Percentiles rank a stretch among this genome's conserved stretches.
Conservation (phyloP, 192 early-diverging fungal genomes). For the Coemansia sp. region DNA sequence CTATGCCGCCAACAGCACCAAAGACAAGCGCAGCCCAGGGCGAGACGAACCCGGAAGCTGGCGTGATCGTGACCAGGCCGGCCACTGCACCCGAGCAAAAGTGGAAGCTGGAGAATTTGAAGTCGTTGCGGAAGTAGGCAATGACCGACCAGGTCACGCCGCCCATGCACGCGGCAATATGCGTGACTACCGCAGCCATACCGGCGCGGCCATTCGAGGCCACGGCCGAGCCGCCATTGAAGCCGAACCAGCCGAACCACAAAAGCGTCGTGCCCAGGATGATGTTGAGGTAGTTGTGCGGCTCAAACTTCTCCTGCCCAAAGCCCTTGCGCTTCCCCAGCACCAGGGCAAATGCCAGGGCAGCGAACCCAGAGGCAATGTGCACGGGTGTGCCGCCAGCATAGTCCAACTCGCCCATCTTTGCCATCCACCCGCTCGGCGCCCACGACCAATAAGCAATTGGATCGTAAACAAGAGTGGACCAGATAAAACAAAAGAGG, state of each 20-base stretch:
- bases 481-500: conserved; percentile 90
- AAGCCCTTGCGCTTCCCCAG: conserved; percentile 76
- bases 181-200: conserved; percentile 80
- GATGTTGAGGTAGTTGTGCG: conserved; percentile 89
- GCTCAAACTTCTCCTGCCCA: conserved; percentile 65
- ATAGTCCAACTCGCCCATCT: conserved; percentile 83
- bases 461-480: conserved; percentile 89
- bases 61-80: conserved; percentile 90
- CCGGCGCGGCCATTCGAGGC: conserved; percentile 77
- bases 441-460: conserved; percentile 95
- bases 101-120: conserved; percentile 81
- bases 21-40: conserved; percentile 77
- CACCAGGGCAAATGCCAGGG: conserved; percentile 81
- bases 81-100: conserved; percentile 94
- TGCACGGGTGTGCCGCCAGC: conserved; percentile 97
- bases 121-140: conserved; percentile 69
- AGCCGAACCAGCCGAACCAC: conserved; percentile 97
- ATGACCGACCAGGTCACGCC: conserved; percentile 78
- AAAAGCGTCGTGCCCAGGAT: conserved; percentile 83
- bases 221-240: conserved; percentile 86
- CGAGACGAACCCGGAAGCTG: conserved; percentile 81
- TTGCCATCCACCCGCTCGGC: conserved; percentile 75
- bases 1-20: conserved; percentile 64
- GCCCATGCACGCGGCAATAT: conserved; percentile 75
- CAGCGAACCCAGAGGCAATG: conserved; percentile 82